Conservation (phyloP, 305 asterid species). For the Rubia peregrina region DNA sequence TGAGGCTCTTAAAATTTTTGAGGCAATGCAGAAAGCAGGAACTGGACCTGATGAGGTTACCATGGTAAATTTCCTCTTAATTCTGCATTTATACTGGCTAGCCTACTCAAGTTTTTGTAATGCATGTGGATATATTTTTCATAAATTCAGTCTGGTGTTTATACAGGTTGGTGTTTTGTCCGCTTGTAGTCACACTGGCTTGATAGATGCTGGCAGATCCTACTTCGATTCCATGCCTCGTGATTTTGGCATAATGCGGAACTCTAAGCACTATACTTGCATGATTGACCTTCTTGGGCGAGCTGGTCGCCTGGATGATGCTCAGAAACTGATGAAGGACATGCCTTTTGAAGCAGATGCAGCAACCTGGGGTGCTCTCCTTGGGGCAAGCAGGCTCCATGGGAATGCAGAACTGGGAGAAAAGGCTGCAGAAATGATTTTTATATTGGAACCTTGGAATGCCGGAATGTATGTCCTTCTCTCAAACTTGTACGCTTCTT, state of each 20-base stretch:
- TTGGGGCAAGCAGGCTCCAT: constrained; percentile 86
- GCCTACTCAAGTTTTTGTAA: not conserved
- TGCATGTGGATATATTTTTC: not conserved
- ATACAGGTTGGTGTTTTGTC: constrained; percentile 69
- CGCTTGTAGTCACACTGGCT: constrained; percentile 83
- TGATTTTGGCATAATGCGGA: constrained; percentile 56
- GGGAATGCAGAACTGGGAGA: constrained; percentile 72
- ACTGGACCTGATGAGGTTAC: constrained; percentile 79
- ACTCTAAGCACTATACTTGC: constrained; percentile 80
- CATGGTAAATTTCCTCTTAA: constrained; percentile 47
- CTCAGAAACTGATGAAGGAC: constrained; percentile 51
- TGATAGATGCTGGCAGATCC: constrained; percentile 58
- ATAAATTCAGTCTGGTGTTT: constrained; percentile 14
- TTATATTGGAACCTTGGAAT: constrained; percentile 77
- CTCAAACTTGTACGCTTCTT: constrained; percentile 74
- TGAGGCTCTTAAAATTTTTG: constrained; percentile 62
- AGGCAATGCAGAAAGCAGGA: constrained; percentile 46
- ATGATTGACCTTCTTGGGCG: constrained; percentile 87
- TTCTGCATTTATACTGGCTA: not conserved
- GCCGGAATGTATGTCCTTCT: constrained; percentile 85
- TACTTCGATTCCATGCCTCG: constrained; percentile 60
- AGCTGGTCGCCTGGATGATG: constrained; percentile 74
- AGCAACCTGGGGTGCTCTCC: constrained; percentile 95
- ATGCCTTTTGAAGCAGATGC: constrained; percentile 95
- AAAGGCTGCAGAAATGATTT: constrained; percentile 81